Base-by-base conservation (phyloP, 2,329 filamentous ascomycete species). In the Colletotrichum spinosum region DNA sequence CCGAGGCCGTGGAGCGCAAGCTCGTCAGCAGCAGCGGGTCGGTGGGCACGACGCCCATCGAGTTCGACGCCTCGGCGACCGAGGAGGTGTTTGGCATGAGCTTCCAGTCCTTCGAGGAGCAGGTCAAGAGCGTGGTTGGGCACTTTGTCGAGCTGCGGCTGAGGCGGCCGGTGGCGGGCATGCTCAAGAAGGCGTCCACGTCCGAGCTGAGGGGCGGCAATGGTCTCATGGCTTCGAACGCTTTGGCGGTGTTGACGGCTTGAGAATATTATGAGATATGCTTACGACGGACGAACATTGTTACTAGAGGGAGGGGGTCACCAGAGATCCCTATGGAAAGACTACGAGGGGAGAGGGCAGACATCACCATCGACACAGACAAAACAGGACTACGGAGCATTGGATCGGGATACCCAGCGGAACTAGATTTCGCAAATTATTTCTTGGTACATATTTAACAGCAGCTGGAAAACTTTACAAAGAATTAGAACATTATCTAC, bases 101-200 rank as follows among this genome's bases (percentile, higher is more conserved):
- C 57, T 75, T 77, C 46, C 65, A 69, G 38, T 68, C 69, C 1
- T 78, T 73, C 41, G 76, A 79, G 58, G 75, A 77, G 60, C 73
- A 77, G 55, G 73, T 78, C 7, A 72, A 72, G 39, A 74, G 71
- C 52, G 72, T 77, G 15, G 72, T 75, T 2, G 72, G 70, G 13
- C 76, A 79, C 60, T 78, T 76, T 57, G 65, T 79, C 6, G 72
- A 74, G 53, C 70, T 79, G 34, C n/a, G 64, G 10, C 33, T 60
- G 46, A 35, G 41, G 9, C 25, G 62, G n/a, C 56, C 62, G 35
- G 35, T 56, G 11, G 33, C 42, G 3, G 7, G 52, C 3, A 13
- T 1, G 37, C 48, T 33, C n/a, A 42, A 52, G 11, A 51, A 50
- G 37, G 44, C 44, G 2, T 55, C 54, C 7, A 42, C 62, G 2